These are phyloP conservation scores for Closterium sp. DNA, from an alignment of 139 green algal species.

Conservation along the genomic window DNA sequence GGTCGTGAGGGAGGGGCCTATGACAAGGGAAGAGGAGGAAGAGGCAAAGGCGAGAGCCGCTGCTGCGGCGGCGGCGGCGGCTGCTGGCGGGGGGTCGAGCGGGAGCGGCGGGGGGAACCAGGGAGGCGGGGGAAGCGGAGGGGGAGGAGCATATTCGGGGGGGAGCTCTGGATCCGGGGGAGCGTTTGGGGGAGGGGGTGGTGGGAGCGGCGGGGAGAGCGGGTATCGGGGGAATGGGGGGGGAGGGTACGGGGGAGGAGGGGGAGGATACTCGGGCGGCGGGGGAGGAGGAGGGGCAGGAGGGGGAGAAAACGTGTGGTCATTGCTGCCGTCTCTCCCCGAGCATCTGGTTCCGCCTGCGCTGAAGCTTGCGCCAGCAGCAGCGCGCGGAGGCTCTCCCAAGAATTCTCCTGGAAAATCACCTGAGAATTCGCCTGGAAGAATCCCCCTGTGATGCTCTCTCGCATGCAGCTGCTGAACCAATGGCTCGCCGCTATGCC, in stretches of 20 bases:
- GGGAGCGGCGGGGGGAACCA: not conserved
- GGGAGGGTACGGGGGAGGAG: not conserved
- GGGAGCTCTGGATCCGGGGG: not conserved
- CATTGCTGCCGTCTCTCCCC: not conserved
- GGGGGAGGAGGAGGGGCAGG: not conserved
- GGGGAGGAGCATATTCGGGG: not conserved
- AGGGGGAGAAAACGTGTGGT: not conserved
- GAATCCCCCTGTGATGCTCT: not conserved
- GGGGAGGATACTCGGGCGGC: not conserved
- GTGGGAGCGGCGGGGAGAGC: not conserved
- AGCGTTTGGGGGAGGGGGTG: constrained; percentile 5
- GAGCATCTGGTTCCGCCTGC: not conserved
- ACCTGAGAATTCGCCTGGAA: not conserved
- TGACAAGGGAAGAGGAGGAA: constrained; percentile 17
- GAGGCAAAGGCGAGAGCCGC: not conserved
- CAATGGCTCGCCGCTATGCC: not conserved
- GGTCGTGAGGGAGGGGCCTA: constrained; percentile 26
- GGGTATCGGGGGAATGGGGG: not conserved
- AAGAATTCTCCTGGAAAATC: not conserved
- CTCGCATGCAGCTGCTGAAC: not conserved
- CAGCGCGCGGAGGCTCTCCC: not conserved
- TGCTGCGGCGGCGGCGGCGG: not conserved
- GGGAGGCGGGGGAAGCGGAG: not conserved
- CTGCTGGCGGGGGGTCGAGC: not conserved
- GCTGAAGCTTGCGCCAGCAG: not conserved